phyloP scores from a whole-genome alignment of 306 rosid genomes.

The Vicia faba region DNA sequence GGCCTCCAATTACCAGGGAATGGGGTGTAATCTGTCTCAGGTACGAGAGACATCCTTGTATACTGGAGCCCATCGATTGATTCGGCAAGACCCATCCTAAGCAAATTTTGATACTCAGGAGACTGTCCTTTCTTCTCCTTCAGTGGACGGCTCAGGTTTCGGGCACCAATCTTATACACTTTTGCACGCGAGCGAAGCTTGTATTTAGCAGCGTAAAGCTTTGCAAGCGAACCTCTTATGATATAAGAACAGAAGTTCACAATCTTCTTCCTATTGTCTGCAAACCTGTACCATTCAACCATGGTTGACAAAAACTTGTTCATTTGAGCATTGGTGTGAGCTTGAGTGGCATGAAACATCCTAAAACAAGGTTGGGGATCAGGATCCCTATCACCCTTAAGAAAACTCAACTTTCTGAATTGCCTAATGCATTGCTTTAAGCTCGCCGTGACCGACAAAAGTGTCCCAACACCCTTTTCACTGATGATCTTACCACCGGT shows the following conservation, averaged over 20 bases:
- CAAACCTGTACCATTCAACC: slow-evolving; percentile 94
- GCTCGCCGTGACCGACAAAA: slow-evolving; percentile 90
- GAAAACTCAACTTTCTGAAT: slow-evolving; percentile 80
- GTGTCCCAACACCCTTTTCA: slow-evolving; percentile 97
- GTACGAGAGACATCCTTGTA: slow-evolving; percentile 90
- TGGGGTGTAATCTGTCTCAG: slow-evolving; percentile 87
- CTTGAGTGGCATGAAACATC: slow-evolving; percentile 98
- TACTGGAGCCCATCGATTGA: slow-evolving; percentile 93
- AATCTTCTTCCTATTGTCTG: slow-evolving; percentile 88
- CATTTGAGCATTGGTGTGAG: slow-evolving; percentile 98
- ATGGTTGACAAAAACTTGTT: slow-evolving; percentile 86
- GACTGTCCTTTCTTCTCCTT: slow-evolving; percentile 97
- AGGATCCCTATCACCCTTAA: slow-evolving; percentile 94
- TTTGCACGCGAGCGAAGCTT: slow-evolving; percentile 97
- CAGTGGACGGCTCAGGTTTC: slow-evolving; percentile 84
- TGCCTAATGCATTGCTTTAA: slow-evolving; percentile 90
- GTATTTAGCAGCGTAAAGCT: slow-evolving; percentile 97
- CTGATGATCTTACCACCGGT: slow-evolving; percentile 93
- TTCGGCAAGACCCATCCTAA: slow-evolving; percentile 95
- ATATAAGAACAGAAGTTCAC: slow-evolving; percentile 95
- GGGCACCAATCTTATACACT: slow-evolving; percentile 88
- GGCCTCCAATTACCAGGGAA: slow-evolving; percentile 91
- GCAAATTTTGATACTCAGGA: slow-evolving; percentile 86
- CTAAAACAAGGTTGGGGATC: slow-evolving; percentile 98
- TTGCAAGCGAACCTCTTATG: slow-evolving; percentile 87